These are phyloP conservation scores for Candida vartiovaarae DNA, from an alignment of 805 yeast species.

Conservation along the genomic window DNA sequence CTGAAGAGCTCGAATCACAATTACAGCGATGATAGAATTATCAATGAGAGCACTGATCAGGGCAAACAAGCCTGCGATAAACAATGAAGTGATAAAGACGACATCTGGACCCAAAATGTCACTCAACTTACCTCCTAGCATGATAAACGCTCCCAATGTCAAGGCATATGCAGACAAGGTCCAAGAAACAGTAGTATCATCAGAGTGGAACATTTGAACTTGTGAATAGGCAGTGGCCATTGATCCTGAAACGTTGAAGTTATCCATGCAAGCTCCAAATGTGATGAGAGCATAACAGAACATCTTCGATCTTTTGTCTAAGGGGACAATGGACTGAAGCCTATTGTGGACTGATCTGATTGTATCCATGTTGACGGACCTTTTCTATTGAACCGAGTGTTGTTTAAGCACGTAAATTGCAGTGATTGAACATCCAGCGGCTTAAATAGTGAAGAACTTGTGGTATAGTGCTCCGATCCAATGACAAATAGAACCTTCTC, in stretches of 20 bases:
- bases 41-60: slow-evolving; percentile 32
- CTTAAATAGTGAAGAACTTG: no score
- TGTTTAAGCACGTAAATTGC: no score
- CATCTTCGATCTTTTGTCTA: neutral
- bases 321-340: neutral
- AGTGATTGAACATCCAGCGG: no score
- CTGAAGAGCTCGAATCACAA: slow-evolving; percentile 38
- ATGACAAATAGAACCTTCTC: no score
- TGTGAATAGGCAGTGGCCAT: slow-evolving; percentile 13
- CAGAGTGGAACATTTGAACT: no score
- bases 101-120: slow-evolving; percentile 35
- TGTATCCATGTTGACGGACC: no score
- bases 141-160: no score
- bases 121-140: slow-evolving; percentile 34
- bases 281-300: slow-evolving; percentile 16
- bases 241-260: slow-evolving; percentile 6
- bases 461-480: no score
- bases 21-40: slow-evolving; percentile 27
- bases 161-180: no score
- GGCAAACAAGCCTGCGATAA: slow-evolving; percentile 21
- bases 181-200: no score
- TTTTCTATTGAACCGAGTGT: no score
- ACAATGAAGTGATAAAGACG: slow-evolving; percentile 24
- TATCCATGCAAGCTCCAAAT: slow-evolving; percentile 11
- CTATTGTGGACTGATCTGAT: neutral